Evolutionary conservation across 2,329 filamentous ascomycete genomes (phyloP).

Genomic region (Pseudocercospora pini-densiflorae): DNA sequence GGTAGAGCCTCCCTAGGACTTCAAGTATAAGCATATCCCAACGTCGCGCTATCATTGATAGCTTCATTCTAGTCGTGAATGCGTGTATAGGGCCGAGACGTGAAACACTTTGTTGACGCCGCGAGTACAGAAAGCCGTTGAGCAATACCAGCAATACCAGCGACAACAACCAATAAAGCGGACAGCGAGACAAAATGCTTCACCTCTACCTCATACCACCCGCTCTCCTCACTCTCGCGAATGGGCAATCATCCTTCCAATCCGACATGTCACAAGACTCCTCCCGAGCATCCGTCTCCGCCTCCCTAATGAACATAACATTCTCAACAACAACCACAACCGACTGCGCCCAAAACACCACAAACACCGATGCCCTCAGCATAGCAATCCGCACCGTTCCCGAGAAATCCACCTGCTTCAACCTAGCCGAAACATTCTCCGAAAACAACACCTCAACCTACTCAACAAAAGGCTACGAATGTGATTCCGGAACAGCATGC

Average conservation of each 20-base stretch:
- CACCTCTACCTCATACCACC: neutral
- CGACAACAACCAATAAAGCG: neutral
- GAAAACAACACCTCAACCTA: conserved; percentile 9
- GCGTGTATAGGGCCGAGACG: neutral
- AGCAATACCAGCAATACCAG: neutral
- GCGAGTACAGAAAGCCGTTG: neutral
- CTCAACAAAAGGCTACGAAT: conserved; percentile 10
- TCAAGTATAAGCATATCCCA: conserved; percentile 7
- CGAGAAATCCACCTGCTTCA: conserved; percentile 17
- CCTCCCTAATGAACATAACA: conserved; percentile 57
- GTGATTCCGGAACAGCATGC: conserved; percentile 11
- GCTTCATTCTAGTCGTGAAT: neutral
- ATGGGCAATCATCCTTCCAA: conserved; percentile 13
- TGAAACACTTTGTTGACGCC: neutral
- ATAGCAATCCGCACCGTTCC: conserved; percentile 43
- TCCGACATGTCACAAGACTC: conserved; percentile 21
- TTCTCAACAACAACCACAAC: conserved; percentile 61
- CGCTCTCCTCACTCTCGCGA: neutral
- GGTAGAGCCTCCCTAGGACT: neutral
- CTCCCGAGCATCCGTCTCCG: conserved; percentile 11
- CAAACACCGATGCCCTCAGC: conserved; percentile 55
- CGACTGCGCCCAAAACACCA: conserved; percentile 54
- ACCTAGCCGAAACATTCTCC: conserved; percentile 19
- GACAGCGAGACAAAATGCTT: neutral
- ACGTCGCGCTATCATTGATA: neutral